phyloP scores from a whole-genome alignment of 2,329 filamentous ascomycete species.

The Paecilomyces sp. region DNA sequence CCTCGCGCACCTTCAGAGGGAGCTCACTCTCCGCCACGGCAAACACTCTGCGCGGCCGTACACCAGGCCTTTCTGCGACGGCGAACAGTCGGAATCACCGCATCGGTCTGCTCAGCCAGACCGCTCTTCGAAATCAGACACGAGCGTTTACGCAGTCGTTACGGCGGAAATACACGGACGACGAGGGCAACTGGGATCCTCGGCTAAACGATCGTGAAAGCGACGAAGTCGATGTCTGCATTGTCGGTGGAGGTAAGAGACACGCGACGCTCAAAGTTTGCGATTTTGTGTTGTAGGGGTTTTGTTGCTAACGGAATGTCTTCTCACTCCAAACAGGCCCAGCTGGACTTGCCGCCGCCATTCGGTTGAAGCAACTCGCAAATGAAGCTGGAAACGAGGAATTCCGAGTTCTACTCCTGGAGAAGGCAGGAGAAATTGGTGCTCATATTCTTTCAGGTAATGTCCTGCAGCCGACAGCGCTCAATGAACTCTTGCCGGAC shows the following conservation, averaged over 20 bases:
- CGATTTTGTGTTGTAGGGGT: not conserved
- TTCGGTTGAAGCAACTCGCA: slow-evolving; percentile 89
- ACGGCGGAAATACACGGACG: slow-evolving; percentile 34
- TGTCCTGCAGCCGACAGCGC: slow-evolving; percentile 80
- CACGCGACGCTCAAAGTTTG: not conserved
- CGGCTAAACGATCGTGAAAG: slow-evolving; percentile 70
- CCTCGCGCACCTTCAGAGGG: slow-evolving; percentile 21
- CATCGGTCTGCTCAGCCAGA: slow-evolving; percentile 12
- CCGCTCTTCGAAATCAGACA: slow-evolving; percentile 18
- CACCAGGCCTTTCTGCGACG: slow-evolving; percentile 12
- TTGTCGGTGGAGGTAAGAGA: slow-evolving; percentile 71
- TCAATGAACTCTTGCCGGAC: slow-evolving; percentile 86
- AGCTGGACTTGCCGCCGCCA: slow-evolving; percentile 84
- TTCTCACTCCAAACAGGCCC: slow-evolving; percentile 50
- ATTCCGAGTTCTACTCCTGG: slow-evolving; percentile 83
- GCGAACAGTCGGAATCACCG: slow-evolving; percentile 13
- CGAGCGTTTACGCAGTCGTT: slow-evolving; percentile 40
- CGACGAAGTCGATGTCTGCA: slow-evolving; percentile 93
- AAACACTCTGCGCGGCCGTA: slow-evolving; percentile 10
- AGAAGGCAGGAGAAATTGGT: slow-evolving; percentile 92
- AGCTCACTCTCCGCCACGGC: slow-evolving; percentile 15
- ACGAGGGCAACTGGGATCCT: slow-evolving; percentile 59
- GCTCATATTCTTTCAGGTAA: slow-evolving; percentile 95
- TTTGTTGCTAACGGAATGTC: slow-evolving; percentile 3
- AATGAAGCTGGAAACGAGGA: slow-evolving; percentile 94